These are phyloP conservation scores for Aureobasidium sp. DNA, from an alignment of 2,329 filamentous ascomycete genomes.

Conservation along the genomic window DNA sequence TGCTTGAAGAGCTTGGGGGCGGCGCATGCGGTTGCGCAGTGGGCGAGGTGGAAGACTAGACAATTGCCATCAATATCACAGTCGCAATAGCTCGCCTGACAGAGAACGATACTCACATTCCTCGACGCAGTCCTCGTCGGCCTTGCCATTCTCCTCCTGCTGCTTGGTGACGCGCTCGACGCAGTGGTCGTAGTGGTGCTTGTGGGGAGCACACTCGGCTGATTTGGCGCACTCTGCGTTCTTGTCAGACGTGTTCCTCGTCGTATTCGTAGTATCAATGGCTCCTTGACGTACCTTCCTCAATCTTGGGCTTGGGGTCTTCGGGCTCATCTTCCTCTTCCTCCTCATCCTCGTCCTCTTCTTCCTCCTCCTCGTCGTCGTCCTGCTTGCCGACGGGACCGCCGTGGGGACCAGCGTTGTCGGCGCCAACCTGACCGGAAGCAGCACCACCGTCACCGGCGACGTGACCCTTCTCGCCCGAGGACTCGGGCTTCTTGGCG, in stretches of 20 bases:
- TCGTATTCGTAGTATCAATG: background rate
- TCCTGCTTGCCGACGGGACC: slow-evolving; percentile 24
- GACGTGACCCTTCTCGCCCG: slow-evolving; percentile 19
- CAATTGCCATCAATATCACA: background rate
- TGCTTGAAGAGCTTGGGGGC: slow-evolving; percentile 90
- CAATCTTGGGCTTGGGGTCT: slow-evolving; percentile 78
- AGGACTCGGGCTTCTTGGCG: slow-evolving; percentile 22
- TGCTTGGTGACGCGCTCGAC: slow-evolving; percentile 79
- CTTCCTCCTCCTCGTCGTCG: slow-evolving; percentile 42
- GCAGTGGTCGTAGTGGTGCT: slow-evolving; percentile 98
- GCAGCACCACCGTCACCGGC: slow-evolving; percentile 20
- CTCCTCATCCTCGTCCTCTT: slow-evolving; percentile 59
- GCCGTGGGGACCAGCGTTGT: slow-evolving; percentile 20
- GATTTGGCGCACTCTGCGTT: slow-evolving; percentile 78
- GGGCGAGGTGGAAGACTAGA: slow-evolving; percentile 93
- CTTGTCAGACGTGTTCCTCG: background rate
- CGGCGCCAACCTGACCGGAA: slow-evolving; percentile 20
- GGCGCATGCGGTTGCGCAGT: slow-evolving; percentile 88
- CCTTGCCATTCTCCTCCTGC: slow-evolving; percentile 63
- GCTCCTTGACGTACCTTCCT: slow-evolving; percentile 65
- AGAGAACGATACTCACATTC: slow-evolving; percentile 66
- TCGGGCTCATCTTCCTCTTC: slow-evolving; percentile 80
- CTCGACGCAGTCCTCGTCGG: slow-evolving; percentile 94
- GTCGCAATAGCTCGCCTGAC: background rate
- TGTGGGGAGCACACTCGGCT: slow-evolving; percentile 71